Base-by-base conservation (phyloP, 768 basidiomycete genomes). In the Collybia nuda region DNA sequence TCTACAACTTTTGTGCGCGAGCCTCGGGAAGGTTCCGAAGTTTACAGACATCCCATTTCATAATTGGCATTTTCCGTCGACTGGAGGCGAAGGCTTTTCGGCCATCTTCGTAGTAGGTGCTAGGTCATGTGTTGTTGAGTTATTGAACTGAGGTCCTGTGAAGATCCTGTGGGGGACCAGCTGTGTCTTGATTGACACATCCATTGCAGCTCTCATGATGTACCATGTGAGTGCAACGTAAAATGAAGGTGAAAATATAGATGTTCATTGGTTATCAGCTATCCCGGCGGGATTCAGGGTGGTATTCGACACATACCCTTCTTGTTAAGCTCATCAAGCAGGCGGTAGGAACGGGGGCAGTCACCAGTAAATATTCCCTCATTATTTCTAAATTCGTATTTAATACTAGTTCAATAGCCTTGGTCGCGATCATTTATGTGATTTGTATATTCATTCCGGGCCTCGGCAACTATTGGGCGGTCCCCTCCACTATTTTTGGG, bases 351-450 rank as follows among this genome's bases (percentile, higher is more conserved):
- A 50, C 48, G 12, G 48, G 48, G 5, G 12, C 32, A 14, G 3
- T 43, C 5, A 40, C 48, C 23, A 29, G 40, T 41, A 43, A 32
- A 6, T 9, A n/a, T 12, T 21, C 12, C 12, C 6, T 15, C 17
- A 4, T 39, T 2, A 17, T 17, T 26, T n/a, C 3, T 17, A 17
- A 9, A 17, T 26, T 39, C 12, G 26, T 7, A 39, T 26, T 6
- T 21, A 11, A 26, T 39, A 9, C n/a, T 15, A 39, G 35, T 39
- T 19, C 18, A 17, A 5, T 37, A 47, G 46, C 46, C 11, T 26
- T 47, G n/a, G 46, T 39, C 26, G 46, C 46, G 5, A 19, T 50
- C 40, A 32, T 32, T 19, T 50, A 50, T 15, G 29, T 50, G 38
- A 22, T 24, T 42, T 40, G 40, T 50, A 29, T 37, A n/a, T 41